Conservation (phyloP, 345 rosid genomes). For the Aquilaria sinensis region DNA sequence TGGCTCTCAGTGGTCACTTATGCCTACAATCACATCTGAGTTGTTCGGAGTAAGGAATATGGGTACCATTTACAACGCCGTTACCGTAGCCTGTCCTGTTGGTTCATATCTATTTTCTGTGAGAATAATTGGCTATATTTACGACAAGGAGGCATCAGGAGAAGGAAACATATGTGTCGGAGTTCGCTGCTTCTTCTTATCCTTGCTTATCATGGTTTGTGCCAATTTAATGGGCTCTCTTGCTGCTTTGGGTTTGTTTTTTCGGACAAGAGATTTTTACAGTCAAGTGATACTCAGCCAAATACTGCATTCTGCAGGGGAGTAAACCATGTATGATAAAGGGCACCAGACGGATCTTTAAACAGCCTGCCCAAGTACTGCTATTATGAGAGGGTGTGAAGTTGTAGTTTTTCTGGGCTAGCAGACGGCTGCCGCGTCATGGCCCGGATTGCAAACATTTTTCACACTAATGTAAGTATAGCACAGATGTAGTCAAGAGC, state of each 20-base stretch:
- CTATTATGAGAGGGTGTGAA: too few species aligned
- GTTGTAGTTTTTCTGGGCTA: too few species aligned
- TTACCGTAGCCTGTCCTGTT: constrained; percentile 43
- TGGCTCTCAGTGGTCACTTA: constrained; percentile 53
- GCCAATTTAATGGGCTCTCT: constrained; percentile 34
- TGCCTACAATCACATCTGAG: constrained; percentile 47
- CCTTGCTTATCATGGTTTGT: constrained; percentile 41
- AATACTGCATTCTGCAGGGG: constrained; percentile 13
- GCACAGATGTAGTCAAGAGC: too few species aligned
- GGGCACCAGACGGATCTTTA: too few species aligned
- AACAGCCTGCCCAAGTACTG: too few species aligned
- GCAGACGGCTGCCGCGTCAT: too few species aligned
- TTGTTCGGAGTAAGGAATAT: constrained; percentile 39
- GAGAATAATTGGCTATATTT: constrained; percentile 39
- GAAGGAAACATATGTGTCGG: constrained; percentile 29
- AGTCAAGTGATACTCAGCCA: constrained; percentile 22
- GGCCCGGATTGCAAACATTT: too few species aligned
- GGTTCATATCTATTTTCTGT: constrained; percentile 55
- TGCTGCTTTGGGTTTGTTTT: constrained; percentile 34
- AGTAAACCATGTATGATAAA: constrained; percentile 1
- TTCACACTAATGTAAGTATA: too few species aligned
- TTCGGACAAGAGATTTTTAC: constrained; percentile 31
- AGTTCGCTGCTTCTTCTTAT: constrained; percentile 37
- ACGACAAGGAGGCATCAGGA: constrained; percentile 35
- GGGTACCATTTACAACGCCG: constrained; percentile 49